Evolutionary conservation across 495 filamentous ascomycete genomes (phyloP).

Genomic region (Echria macrotheca): DNA sequence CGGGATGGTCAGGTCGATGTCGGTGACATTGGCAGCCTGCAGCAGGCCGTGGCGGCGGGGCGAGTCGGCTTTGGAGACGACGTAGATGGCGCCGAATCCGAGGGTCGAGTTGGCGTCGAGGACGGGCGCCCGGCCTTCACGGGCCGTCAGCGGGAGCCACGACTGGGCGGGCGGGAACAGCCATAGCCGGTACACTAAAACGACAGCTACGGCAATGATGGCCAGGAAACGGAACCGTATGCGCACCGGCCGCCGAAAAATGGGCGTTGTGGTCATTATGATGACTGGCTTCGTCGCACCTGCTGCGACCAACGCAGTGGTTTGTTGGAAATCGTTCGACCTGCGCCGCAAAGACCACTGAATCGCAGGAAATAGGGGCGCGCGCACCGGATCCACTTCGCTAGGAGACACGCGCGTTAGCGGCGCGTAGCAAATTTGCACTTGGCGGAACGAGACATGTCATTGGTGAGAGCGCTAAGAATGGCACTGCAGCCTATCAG

Average conservation of each 20-base stretch:
- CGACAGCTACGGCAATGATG: not conserved
- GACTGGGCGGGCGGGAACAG: constrained; percentile 6
- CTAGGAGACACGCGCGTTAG: not conserved
- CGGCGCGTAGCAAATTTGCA: not conserved
- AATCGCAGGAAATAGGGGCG: not conserved
- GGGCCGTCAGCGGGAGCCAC: constrained; percentile 7
- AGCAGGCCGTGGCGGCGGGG: constrained; percentile 10
- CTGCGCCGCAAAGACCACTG: not conserved
- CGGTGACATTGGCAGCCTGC: constrained; percentile 19
- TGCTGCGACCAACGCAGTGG: not conserved
- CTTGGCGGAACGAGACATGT: not conserved
- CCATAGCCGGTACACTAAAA: constrained; percentile 8
- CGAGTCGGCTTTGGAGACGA: constrained; percentile 18
- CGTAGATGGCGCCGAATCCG: constrained; percentile 31
- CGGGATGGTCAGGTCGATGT: constrained; percentile 26
- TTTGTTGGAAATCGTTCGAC: too few species aligned
- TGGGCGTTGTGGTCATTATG: constrained; percentile 9
- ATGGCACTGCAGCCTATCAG: too few species aligned
- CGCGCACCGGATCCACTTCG: not conserved
- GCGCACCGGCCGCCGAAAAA: constrained; percentile 6
- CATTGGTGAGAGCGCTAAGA: not conserved
- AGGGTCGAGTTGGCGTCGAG: constrained; percentile 21
- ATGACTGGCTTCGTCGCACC: not conserved
- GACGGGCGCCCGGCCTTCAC: not conserved
- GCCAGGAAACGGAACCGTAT: constrained; percentile 11